Evolutionary conservation across 1,284 basidiomycete genomes (phyloP), one percentile per base, ranked within the genome.

Genomic region (Moesziomyces parantarcticus): DNA sequence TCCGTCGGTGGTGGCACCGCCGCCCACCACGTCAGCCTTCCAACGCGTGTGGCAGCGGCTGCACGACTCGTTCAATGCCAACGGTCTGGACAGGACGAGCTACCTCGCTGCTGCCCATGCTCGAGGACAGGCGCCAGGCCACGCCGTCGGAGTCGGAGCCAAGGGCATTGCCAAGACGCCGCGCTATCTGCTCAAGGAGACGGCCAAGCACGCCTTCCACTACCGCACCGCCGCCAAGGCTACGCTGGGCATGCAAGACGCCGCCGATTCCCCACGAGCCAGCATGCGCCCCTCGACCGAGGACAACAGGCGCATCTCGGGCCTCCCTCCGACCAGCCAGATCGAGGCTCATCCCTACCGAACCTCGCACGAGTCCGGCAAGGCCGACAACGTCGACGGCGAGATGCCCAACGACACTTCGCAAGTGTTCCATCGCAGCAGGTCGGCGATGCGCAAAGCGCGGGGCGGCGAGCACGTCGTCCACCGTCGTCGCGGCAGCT

Each of bases 11-110:
- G 58, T 68, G 14, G 62, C 71, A 6, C 68, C 72, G 8, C 75
- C 74, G 20, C 51, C 61, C 23, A 76, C 75, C 25, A 39, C 56
- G 7, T 78, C 78, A 9, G 44, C 50, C 13, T 57, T 79, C 50
- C 58, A 76, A 44, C 59, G 68, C 22, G 63, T 64, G 16, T 81
- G 79, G 79, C 76, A 79, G 50, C 67, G 58, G 14, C 39, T 81
- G 20, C 73, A 78, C 50, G 76, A 81, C 57, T 74, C 76, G 1
- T 81, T 81, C 68, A 73, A 81, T 50, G 79, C 79, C 44, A 81
- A 81, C 43, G 79, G 79, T 29, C 56, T 71, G 45, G 79, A 81
- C 48, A 57, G 55, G 36, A 71, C 69, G 16, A 79, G 77, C 68
- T 77, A 78, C 50, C 58, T 80, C 8, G 70, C 70, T 3, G 50